A percentile compares a stretch with the other conserved stretches of the same genome.
Evolutionary conservation across 495 filamentous ascomycete genomes (phyloP).

Genomic region (Gamarada debralockiae): DNA sequence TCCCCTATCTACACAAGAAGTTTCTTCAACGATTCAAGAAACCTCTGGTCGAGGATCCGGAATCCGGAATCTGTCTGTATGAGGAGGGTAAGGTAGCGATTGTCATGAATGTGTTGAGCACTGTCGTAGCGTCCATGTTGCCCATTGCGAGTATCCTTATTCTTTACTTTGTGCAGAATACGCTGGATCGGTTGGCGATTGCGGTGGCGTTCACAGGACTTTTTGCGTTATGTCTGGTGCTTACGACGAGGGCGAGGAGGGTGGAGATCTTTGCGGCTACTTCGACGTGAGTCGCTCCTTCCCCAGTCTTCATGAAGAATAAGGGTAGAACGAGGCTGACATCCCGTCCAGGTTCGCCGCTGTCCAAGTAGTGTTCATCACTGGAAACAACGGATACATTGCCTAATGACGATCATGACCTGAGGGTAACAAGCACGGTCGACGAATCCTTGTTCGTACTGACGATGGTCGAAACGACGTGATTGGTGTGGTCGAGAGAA

Average conservation of each 20-base stretch:
- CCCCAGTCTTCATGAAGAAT: neutral
- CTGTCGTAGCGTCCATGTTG: constrained; percentile 27
- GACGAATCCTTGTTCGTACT: neutral
- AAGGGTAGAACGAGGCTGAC: neutral
- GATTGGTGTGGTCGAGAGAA: neutral
- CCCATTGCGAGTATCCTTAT: constrained; percentile 29
- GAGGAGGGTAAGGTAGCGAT: neutral
- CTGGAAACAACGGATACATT: constrained; percentile 3
- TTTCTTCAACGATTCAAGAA: constrained; percentile 1
- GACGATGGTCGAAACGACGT: neutral
- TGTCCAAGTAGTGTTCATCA: constrained; percentile 20
- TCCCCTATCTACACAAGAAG: constrained; percentile 9
- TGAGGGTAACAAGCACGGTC: neutral
- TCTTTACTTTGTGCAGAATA: constrained; percentile 27
- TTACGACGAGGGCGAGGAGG: constrained; percentile 27
- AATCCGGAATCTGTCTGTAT: no score
- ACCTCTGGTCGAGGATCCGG: neutral
- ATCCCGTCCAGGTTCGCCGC: constrained; percentile 19
- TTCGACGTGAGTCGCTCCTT: constrained; percentile 21
- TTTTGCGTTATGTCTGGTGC: constrained; percentile 25
- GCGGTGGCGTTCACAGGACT: constrained; percentile 27
- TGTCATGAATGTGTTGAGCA: constrained; percentile 8
- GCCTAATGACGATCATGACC: neutral
- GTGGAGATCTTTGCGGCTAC: constrained; percentile 33
- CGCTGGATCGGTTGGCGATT: constrained; percentile 22